Base-by-base conservation (phyloP, 306 rosid genomes). In the Casuarina cunninghamiana region DNA sequence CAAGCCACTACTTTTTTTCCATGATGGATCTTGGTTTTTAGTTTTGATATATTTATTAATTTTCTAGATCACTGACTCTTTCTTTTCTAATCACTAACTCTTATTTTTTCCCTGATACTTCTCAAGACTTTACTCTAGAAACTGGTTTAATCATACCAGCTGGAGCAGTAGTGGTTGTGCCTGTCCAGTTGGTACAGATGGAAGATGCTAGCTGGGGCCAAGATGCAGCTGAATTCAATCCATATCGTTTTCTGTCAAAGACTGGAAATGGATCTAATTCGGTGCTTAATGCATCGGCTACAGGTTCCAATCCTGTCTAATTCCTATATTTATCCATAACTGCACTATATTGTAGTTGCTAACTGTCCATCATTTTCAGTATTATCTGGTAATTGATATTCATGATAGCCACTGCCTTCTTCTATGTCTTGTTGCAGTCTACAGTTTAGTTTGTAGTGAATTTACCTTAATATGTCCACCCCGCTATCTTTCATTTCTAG, bases 171-270 rank as follows among this genome's bases (percentile, higher is more conserved):
- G 65, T 91, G 65, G 94, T 91, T 82, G 93, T 84, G 58, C 98
- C 97, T 38, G 78, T 89, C 44, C 89, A 88, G 75, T 82, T 91
- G 82, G 81, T 91, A 77, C 96, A 89, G 81, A 91, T 81, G 85
- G 93, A 93, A 78, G 84, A 38, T 82, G 84, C 80, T 67, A 88
- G 78, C 72, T 93, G 96, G 97, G 98, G 98, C 62, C 84, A 84
- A 61, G 86, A 82, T 82, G 94, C 93, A 57, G 48, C 81, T 75
- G 88, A 83, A 58, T 93, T 93, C 74, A 91, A 84, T 82, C 98
- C 98, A 13, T 87, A 83, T 77, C 90, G 97, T 2, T 91, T 93
- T 84, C 75, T 93, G 61, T 88, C 90, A 19, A 77, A 69, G 67
- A 74, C 77, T 72, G 60, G 82, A 54, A 75, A 84, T 61, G 82